A percentile compares a stretch with the other conserved stretches of the same genome.
phyloP scores from a whole-genome alignment of 2,329 filamentous ascomycete species.

The Sarocladium strictum region DNA sequence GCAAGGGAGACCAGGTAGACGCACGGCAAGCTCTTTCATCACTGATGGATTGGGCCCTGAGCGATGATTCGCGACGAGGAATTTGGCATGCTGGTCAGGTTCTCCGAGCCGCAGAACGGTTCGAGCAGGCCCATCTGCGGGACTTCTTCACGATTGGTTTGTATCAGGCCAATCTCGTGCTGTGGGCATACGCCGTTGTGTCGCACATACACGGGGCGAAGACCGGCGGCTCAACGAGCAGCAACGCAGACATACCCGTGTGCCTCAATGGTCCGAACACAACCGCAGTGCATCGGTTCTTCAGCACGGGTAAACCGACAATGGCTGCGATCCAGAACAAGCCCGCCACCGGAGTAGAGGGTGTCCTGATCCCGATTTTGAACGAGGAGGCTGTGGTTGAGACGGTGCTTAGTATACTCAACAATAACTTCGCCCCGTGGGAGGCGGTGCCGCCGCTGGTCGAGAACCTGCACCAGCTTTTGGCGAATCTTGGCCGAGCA shows the following conservation, averaged over 20 bases:
- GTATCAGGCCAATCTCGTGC: slow-evolving; percentile 60
- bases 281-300: slow-evolving; percentile 48
- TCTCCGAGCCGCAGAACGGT: slow-evolving; percentile 50
- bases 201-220: slow-evolving; percentile 35
- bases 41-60: slow-evolving; percentile 54
- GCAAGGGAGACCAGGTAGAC: slow-evolving; percentile 61
- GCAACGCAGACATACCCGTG: slow-evolving; percentile 31
- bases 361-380: slow-evolving; percentile 31
- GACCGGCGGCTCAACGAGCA: slow-evolving; percentile 23
- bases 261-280: slow-evolving; percentile 53
- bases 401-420: slow-evolving; percentile 50
- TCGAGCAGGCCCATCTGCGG: slow-evolving; percentile 48
- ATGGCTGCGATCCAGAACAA: slow-evolving; percentile 32
- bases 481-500: background rate
- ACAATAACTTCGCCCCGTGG: slow-evolving; percentile 40
- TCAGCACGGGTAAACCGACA: slow-evolving; percentile 48
- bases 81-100: slow-evolving; percentile 66
- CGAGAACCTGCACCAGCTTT: slow-evolving; percentile 57
- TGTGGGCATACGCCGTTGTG: slow-evolving; percentile 63
- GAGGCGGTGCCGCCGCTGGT: slow-evolving; percentile 53
- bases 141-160: slow-evolving; percentile 64
- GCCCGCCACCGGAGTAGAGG: slow-evolving; percentile 25
- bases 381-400: slow-evolving; percentile 55
- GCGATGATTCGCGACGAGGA: slow-evolving; percentile 49
- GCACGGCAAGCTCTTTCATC: slow-evolving; percentile 53